Evolutionary conservation across 768 basidiomycete genomes (phyloP).

Genomic region (Symmetrospora coprosmae): DNA sequence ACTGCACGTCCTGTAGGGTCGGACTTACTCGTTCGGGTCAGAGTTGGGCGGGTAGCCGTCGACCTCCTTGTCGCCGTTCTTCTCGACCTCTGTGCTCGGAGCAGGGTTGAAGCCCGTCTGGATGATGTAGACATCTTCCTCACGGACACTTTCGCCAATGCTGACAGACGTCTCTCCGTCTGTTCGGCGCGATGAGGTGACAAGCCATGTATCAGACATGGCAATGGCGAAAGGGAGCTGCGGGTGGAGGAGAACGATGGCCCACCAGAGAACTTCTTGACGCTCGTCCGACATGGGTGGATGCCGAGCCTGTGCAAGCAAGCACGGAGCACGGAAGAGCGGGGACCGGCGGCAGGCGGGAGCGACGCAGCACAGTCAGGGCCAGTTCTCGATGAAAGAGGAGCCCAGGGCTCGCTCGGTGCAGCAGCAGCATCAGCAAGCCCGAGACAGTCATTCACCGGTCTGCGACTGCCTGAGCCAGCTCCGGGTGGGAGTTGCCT

Average conservation of each 20-base stretch:
- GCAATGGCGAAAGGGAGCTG: not conserved
- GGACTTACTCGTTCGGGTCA: conserved; percentile 61
- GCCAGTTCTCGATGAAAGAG: not conserved
- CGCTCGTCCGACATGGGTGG: conserved; percentile 67
- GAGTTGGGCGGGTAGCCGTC: conserved; percentile 23
- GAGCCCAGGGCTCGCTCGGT: not conserved
- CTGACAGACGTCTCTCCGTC: conserved; percentile 62
- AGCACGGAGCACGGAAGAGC: conserved; percentile 33
- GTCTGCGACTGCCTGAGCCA: conserved; percentile 87
- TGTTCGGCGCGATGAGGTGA: no score
- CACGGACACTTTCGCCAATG: conserved; percentile 85
- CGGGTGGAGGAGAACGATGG: conserved; percentile 62
- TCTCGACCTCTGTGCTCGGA: conserved; percentile 19
- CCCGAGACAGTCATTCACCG: no score
- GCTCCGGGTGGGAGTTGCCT: conserved; percentile 97
- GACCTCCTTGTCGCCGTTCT: not conserved
- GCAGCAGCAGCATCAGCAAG: conserved; percentile 40
- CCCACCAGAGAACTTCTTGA: conserved; percentile 88
- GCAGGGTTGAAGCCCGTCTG: conserved; percentile 43
- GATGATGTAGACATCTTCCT: conserved; percentile 97
- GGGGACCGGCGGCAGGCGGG: conserved; percentile 31
- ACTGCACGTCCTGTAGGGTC: not conserved
- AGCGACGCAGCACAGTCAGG: not conserved
- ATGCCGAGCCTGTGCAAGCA: conserved; percentile 79
- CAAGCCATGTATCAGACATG: no score